Evolutionary conservation across 805 yeast genomes (phyloP), one percentile per base, ranked within the genome.

Genomic region (Kluyveromyces lactis): DNA sequence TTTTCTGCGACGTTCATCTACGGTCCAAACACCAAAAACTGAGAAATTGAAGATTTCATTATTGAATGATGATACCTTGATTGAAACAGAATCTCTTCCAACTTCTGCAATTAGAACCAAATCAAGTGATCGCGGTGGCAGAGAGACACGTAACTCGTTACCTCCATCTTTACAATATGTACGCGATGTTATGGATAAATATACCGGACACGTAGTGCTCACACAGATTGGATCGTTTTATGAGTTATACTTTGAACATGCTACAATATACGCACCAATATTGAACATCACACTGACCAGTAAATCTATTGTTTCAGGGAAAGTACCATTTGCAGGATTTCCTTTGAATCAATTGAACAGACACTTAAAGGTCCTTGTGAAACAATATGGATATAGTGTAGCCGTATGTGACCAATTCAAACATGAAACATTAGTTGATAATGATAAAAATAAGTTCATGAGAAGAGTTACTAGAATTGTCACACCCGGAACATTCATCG

Each of bases 401-500:
- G 95, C 90, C 0, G 69, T 89, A 5, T 76, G 86, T n/a, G 92
- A 85, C 49, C 94, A 90, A 59, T 68, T 63, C 33, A 52, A 49
- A 33, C 54, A 51, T 21, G 58, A 59, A 1, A 17, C 38, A 3
- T 39, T 42, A 0, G 51, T 56, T 1, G 64, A 59, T 7, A 55
- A 58, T 39, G 69, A 65, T 32, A 51, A 49, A 4, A 64, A 63
- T 23, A 58, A 55, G 28, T 71, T 81, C 16, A 74, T 72, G 31
- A 67, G 98, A 33, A 79, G 84, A 26, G 77, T 92, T 0, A 72
- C 86, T 5, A 66, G 97, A 31, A 75, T 90, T 6, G 76, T 92
- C 2, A 81, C 97, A 0, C 96, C 97, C 0, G 98, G 98, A 0
- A 90, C 97, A 0, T 70, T 90, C 26, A 73, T 90, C 9, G 95